Evolutionary conservation across 2,329 filamentous ascomycete species (phyloP), one percentile per base, ranked within the genome.

Genomic region (Botrytis elliptica): DNA sequence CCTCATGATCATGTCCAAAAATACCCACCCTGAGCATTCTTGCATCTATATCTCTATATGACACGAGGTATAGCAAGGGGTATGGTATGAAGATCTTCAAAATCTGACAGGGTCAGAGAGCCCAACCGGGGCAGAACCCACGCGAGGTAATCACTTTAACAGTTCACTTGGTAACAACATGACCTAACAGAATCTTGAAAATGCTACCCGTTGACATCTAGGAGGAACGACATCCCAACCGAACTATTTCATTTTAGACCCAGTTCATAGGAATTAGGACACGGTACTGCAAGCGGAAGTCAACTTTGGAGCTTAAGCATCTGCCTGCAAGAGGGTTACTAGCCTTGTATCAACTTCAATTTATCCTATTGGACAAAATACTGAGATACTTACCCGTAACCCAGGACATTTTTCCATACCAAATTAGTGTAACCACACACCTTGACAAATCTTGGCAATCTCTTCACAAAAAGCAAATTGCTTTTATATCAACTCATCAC

Each of bases 1-100:
- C 68, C 55, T 60, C 55, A 62, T 70, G 40, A 70, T 70, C 66
- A 57, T 38, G 20, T 70, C 68, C 68, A 62, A 63, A 70, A 70
- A 70, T 70, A 63, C 38, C 4, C 40, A 33, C 40, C 55, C 55
- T 62, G 20, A 62, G 55, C n/a, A 49, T 29, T 29, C 22, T 44
- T n/a, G 29, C 38, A n/a, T 57, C 29, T 62, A n/a, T 62, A 33
- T 57, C 20, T 57, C 29, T 70, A 63, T 70, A 70, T 46, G 68
- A 62, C 55, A 70, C 67, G 40, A 57, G 25, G 49, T 68, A 57
- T 42, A 42, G 25, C 66, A 57, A 40, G 49, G 66, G 25, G 46
- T 44, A 16, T 63, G 46, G 55, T 40, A 63, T 70, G n/a, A 36
- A 44, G 68, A 70, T 70, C 68, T 46, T 46, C 68, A 10, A 46